A percentile compares a stretch with the other conserved stretches of the same genome.
Conservation (phyloP, 164 flowering plant species). For the Dillenia suffruticosa region DNA sequence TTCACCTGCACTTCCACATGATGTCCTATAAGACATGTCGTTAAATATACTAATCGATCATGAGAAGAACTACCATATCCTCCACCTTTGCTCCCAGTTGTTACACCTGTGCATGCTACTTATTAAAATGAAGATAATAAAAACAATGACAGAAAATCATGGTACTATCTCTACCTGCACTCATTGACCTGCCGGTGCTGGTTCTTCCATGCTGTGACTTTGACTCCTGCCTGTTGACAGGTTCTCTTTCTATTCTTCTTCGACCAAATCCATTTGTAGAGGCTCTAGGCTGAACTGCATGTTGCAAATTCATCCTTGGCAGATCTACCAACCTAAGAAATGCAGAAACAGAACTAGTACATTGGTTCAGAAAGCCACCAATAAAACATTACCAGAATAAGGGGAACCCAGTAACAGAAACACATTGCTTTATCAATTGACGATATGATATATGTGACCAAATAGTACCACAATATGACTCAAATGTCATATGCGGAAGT, state of each 20-base stretch:
- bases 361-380: too few species aligned
- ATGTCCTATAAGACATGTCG: constrained; percentile 85
- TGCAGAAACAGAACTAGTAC: too few species aligned
- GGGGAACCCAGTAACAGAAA: too few species aligned
- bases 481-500: too few species aligned
- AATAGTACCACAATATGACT: too few species aligned
- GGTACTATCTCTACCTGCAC: constrained; percentile 37
- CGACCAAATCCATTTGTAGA: constrained; percentile 72
- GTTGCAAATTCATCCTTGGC: constrained; percentile 65
- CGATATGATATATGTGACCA: too few species aligned
- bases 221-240: constrained; percentile 44
- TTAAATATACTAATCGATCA: constrained; percentile 66
- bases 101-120: constrained; percentile 25
- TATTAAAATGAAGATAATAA: constrained; percentile 4
- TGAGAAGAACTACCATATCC: constrained; percentile 49
- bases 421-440: too few species aligned
- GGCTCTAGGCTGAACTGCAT: constrained; percentile 46
- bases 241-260: constrained; percentile 64
- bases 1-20: constrained; percentile 87
- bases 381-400: too few species aligned
- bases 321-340: not conserved
- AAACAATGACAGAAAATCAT: not conserved
- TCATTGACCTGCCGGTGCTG: constrained; percentile 28
- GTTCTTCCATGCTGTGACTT: constrained; percentile 55
- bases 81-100: constrained; percentile 39